Evolutionary conservation across 2,329 filamentous ascomycete genomes (phyloP).

Genomic region (Calonectria pteridis): DNA sequence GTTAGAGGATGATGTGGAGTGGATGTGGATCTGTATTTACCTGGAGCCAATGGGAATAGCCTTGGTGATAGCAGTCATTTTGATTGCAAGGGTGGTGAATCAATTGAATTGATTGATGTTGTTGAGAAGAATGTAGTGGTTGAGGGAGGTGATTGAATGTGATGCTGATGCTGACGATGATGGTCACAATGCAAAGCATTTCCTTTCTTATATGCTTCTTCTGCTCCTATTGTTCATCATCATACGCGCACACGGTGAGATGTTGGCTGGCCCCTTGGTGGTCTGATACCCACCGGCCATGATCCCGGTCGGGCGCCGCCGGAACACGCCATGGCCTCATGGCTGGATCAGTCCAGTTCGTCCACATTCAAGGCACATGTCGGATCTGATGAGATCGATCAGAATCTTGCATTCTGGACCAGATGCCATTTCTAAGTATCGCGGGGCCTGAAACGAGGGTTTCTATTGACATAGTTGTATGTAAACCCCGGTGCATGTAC

Average conservation of each 20-base stretch:
- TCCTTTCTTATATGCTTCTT: background rate
- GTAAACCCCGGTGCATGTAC: background rate
- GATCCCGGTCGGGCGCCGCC: background rate
- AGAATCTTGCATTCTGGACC: background rate
- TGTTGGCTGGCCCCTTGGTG: background rate
- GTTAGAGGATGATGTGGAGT: background rate
- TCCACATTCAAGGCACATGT: background rate
- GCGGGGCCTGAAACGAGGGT: background rate
- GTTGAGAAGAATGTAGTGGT: background rate
- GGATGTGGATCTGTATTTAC: background rate
- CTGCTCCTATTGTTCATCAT: background rate
- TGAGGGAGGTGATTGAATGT: constrained; percentile 1
- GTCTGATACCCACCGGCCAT: background rate
- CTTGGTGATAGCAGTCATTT: constrained; percentile 3
- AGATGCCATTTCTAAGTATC: background rate
- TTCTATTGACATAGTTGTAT: background rate
- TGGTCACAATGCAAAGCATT: background rate
- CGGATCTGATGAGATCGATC: background rate
- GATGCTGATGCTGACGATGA: background rate
- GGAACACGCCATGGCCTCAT: background rate
- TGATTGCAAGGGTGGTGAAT: background rate
- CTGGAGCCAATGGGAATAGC: constrained; percentile 1
- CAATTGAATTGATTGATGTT: background rate
- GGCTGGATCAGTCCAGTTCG: background rate
- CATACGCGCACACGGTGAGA: background rate